phyloP scores from a whole-genome alignment of 2,329 filamentous ascomycete species.

The Exophiala viscosa region DNA sequence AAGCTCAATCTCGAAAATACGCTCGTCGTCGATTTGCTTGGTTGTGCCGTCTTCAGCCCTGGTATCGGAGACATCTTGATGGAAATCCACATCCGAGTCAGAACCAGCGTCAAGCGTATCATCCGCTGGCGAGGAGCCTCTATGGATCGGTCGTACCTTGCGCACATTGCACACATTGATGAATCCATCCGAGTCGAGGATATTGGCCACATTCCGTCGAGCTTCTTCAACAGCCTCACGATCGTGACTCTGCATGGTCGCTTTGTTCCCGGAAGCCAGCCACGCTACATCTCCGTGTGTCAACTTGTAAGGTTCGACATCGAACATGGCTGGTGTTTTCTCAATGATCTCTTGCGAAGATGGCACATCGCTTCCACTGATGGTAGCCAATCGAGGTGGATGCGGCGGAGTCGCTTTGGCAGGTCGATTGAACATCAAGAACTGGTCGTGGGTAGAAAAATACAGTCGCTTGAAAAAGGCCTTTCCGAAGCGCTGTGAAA shows the following conservation, averaged over 20 bases:
- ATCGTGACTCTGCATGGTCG: conserved; percentile 51
- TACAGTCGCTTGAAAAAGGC: conserved; percentile 65
- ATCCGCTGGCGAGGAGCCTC: conserved; percentile 52
- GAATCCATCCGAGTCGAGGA: conserved; percentile 60
- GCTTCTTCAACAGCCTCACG: conserved; percentile 58
- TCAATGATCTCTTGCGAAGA: conserved; percentile 53
- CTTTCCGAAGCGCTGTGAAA: conserved; percentile 55
- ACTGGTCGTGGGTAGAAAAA: conserved; percentile 62
- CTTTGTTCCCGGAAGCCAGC: conserved; percentile 48
- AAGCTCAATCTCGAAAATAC: conserved; percentile 60
- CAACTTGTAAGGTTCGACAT: conserved; percentile 59
- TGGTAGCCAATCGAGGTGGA: conserved; percentile 51
- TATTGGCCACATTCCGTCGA: conserved; percentile 55
- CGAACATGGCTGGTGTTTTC: conserved; percentile 58
- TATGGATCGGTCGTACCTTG: conserved; percentile 54
- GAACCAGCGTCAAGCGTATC: conserved; percentile 50
- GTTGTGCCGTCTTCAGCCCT: conserved; percentile 52
- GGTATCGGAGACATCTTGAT: conserved; percentile 46
- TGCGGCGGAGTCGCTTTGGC: conserved; percentile 58
- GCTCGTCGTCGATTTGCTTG: conserved; percentile 52
- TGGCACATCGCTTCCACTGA: conserved; percentile 47
- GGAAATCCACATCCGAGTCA: conserved; percentile 56
- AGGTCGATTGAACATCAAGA: conserved; percentile 59
- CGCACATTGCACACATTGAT: conserved; percentile 58
- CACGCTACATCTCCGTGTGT: conserved; percentile 54